Conservation (phyloP, 805 yeast species). For the Saccharomycopsis sp. region DNA sequence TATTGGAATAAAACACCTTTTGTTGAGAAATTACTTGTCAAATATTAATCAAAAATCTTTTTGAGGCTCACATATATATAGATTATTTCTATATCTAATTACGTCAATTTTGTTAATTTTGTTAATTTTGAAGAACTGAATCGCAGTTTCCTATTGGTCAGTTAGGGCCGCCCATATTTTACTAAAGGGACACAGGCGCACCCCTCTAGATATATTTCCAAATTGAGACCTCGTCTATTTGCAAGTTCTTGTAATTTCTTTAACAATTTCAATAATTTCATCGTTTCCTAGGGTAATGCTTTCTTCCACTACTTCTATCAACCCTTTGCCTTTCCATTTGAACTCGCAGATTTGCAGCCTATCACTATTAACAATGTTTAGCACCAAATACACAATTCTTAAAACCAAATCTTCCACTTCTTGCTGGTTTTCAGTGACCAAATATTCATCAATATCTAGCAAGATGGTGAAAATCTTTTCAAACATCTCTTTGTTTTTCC, state of each 20-base stretch:
- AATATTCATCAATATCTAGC: slow-evolving; percentile 11
- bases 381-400: slow-evolving; percentile 17
- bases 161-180: too few species aligned
- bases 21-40: too few species aligned
- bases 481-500: slow-evolving; percentile 13
- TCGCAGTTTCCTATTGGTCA: too few species aligned
- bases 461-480: slow-evolving; percentile 17
- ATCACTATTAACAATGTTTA: slow-evolving; percentile 7
- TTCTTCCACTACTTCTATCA: not conserved
- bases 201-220: too few species aligned
- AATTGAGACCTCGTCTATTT: too few species aligned
- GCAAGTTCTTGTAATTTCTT: not conserved
- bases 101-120: too few species aligned
- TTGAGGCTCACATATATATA: too few species aligned
- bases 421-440: slow-evolving; percentile 3
- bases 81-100: too few species aligned
- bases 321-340: not conserved
- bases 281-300: not conserved
- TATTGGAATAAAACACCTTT: too few species aligned
- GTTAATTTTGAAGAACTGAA: too few species aligned
- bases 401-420: slow-evolving; percentile 12
- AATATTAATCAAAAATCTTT: too few species aligned
- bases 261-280: not conserved
- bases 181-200: too few species aligned
- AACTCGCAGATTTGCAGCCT: not conserved